Base-by-base conservation (phyloP, 441 rosid genomes). In the Populus tomentosa region DNA sequence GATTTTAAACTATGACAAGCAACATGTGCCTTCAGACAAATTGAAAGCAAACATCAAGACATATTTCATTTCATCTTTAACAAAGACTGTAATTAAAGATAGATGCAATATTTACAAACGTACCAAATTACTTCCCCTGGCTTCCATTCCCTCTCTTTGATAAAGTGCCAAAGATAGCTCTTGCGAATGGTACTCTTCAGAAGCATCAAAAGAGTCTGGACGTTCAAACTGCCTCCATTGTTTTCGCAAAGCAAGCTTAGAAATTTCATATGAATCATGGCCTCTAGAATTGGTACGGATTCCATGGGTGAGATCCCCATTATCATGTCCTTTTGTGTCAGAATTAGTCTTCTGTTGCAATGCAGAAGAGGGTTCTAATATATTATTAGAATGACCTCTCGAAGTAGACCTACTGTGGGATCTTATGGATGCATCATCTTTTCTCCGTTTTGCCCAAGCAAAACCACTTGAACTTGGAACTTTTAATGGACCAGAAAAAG, bases 381-480 rank as follows among this genome's bases (percentile, higher is more conserved):
- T 80, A 81, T 88, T 89, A 79, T 62, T 79, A 74, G 86, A 78
- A 72, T 87, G 87, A 79, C 97, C 85, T 86, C 89, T 90, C 65
- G 98, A 93, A 64, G 75, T 85, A 66, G 98, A 90, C 82, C 97
- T 87, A 56, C 65, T 74, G 80, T 87, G 92, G 73, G 95, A 88
- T 80, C 87, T 87, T 76, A 72, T 53, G 46, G 89, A 77, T 76
- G 81, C 82, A 75, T 88, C 89, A 70, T 90, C 94, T 83, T 82
- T 92, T 75, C 82, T 83, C 61, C 94, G 87, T 83, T 85, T 93
- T 30, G 95, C 98, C 99, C 99, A 93, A 61, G 94, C 93, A 87
- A 95, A 95, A 82, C 98, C 94, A 83, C 90, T 90, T 56, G 99
- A 95, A 65, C 86, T 77, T 71, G 99, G 88, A 77, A 95, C 91